Conservation (phyloP, 169 alveolate genomes). For the Toxoplasma gondii region DNA sequence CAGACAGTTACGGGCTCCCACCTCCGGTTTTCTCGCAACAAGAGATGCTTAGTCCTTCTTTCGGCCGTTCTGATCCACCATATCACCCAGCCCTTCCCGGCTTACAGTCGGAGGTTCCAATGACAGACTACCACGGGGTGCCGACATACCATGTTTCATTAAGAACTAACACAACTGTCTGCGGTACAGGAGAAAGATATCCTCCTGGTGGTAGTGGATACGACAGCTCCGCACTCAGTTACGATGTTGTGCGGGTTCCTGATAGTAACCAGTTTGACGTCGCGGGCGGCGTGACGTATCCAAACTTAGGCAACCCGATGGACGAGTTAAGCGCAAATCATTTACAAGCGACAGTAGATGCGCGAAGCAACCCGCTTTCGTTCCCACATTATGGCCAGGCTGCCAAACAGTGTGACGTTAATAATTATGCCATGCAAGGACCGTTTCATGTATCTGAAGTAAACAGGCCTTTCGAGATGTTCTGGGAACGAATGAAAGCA, state of each 20-base stretch:
- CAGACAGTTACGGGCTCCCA: neutral
- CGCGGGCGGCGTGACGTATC: neutral
- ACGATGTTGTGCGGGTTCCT: neutral
- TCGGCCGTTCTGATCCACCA: neutral
- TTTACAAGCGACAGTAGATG: neutral
- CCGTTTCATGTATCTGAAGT: neutral
- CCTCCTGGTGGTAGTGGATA: neutral
- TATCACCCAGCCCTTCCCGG: neutral
- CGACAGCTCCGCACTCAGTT: neutral
- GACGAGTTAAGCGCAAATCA: neutral
- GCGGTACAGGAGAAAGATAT: neutral
- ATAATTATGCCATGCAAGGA: neutral
- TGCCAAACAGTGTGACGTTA: neutral
- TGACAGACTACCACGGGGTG: neutral
- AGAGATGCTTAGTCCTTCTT: neutral
- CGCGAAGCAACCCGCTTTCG: neutral
- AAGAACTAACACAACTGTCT: neutral
- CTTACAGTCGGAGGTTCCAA: neutral
- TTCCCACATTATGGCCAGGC: neutral
- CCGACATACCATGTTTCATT: neutral
- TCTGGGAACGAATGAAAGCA: slow-evolving; percentile 10
- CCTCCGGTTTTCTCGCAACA: neutral
- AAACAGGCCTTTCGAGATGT: neutral
- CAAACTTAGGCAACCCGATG: neutral
- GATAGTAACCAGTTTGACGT: neutral